Conservation (phyloP, 805 yeast species). For the Pichia kluyveri region DNA sequence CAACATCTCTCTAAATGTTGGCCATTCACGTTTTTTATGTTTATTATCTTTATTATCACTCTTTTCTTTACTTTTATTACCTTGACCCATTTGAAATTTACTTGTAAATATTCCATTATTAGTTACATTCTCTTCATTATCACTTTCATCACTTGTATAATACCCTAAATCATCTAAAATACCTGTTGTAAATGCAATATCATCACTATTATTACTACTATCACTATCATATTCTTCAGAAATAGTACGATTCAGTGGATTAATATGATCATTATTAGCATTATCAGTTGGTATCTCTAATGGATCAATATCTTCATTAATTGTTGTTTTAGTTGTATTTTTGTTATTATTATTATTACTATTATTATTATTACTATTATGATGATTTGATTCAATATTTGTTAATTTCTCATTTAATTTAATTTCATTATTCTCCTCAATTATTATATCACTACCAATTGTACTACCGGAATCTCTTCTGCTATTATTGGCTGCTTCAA, state of each 20-base stretch:
- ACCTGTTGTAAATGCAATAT: slow-evolving; percentile 2
- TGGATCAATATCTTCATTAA: not conserved
- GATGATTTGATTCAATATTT: no score
- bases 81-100: no score
- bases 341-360: no score
- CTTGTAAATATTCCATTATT: not conserved
- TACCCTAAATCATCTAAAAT: slow-evolving; percentile 8
- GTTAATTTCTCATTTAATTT: not conserved
- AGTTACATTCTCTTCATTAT: slow-evolving; percentile 2
- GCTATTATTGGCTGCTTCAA: slow-evolving; percentile 3
- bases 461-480: slow-evolving; percentile 12
- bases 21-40: slow-evolving; percentile 22
- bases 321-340: not conserved
- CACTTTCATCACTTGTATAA: slow-evolving; percentile 7
- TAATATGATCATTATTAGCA: not conserved
- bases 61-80: not conserved
- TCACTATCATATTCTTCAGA: not conserved
- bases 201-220: not conserved
- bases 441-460: slow-evolving; percentile 1
- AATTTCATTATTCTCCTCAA: not conserved
- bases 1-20: slow-evolving; percentile 51
- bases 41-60: not conserved
- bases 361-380: no score
- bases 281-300: slow-evolving; percentile 3
- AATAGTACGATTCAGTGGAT: not conserved